Percentiles rank a stretch among this genome's conserved stretches.
Evolutionary conservation across 805 yeast genomes (phyloP).

Genomic region (Saturnispora hagleri): DNA sequence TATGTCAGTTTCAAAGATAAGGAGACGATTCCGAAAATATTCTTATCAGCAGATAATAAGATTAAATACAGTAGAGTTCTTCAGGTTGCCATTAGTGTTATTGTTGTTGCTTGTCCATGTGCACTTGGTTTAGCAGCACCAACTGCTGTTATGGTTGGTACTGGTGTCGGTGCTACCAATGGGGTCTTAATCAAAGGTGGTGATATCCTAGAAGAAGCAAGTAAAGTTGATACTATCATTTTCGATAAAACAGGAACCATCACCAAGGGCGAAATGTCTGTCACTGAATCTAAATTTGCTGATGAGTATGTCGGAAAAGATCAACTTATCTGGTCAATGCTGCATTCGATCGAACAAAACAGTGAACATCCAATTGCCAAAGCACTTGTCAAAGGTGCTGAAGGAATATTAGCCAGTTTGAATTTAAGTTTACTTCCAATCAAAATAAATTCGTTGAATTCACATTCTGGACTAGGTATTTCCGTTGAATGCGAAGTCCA

Average conservation of each 20-base stretch:
- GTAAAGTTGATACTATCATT: conserved; percentile 52
- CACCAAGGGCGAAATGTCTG: conserved; percentile 71
- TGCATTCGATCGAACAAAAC: conserved; percentile 51
- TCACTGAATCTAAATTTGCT: conserved; percentile 23
- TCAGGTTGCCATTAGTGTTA: conserved; percentile 77
- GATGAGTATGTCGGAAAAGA: conserved; percentile 14
- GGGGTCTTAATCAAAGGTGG: conserved; percentile 94
- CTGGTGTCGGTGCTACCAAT: conserved; percentile 87
- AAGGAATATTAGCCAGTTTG: conserved; percentile 1
- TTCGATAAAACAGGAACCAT: conserved; percentile 97
- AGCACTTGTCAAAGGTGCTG: conserved; percentile 43
- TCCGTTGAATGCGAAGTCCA: conserved; percentile 18
- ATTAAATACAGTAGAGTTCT: conserved; percentile 30
- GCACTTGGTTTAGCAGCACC: conserved; percentile 97
- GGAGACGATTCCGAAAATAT: conserved; percentile 20
- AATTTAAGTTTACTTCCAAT: conserved; percentile 6
- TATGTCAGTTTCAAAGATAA: conserved; percentile 20
- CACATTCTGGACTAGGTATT: conserved; percentile 39
- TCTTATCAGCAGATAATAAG: conserved; percentile 17
- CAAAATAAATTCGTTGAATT: conserved; percentile 28
- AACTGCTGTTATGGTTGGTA: conserved; percentile 98
- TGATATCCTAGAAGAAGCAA: conserved; percentile 69
- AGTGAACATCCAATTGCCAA: conserved; percentile 87
- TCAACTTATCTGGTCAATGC: conserved; percentile 37
- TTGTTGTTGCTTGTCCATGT: conserved; percentile 98